These are phyloP conservation scores for Fusarium mexicanum DNA, from an alignment of 2,329 filamentous ascomycete genomes.

Conservation along the genomic window DNA sequence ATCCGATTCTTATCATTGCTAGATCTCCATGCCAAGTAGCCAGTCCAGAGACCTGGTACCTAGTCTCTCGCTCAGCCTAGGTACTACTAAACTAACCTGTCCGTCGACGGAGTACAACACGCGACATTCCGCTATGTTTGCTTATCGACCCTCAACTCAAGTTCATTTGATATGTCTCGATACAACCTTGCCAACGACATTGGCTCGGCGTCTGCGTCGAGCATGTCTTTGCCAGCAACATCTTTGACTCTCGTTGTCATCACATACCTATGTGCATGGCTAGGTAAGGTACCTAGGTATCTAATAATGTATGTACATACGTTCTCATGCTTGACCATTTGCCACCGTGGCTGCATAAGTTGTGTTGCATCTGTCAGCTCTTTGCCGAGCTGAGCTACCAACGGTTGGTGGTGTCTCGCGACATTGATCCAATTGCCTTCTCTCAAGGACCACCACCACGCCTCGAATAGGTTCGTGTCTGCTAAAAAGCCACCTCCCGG, in stretches of 20 bases:
- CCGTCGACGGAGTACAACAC: not conserved
- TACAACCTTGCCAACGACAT: not conserved
- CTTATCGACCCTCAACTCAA: not conserved
- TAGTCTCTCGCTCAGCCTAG: not conserved
- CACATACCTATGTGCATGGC: not conserved
- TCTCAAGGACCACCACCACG: constrained; percentile 16
- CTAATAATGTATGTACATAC: not conserved
- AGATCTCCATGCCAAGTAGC: constrained; percentile 24
- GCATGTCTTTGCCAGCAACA: not conserved
- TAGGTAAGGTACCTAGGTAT: not conserved
- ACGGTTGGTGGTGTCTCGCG: not conserved
- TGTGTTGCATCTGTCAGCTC: not conserved
- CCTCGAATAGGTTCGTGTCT: not conserved
- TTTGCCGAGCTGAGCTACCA: constrained; percentile 23
- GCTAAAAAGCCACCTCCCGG: not conserved
- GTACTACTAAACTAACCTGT: not conserved
- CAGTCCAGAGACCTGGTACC: not conserved
- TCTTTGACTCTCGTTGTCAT: not conserved
- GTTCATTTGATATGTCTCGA: not conserved
- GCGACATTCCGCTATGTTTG: not conserved
- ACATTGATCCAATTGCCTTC: constrained; percentile 21
- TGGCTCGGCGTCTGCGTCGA: not conserved
- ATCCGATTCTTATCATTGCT: not conserved
- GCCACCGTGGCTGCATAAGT: constrained; percentile 23
- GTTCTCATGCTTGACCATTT: not conserved